phyloP scores from a whole-genome alignment of 495 filamentous ascomycete genomes.

The Entonaema liquescens region DNA sequence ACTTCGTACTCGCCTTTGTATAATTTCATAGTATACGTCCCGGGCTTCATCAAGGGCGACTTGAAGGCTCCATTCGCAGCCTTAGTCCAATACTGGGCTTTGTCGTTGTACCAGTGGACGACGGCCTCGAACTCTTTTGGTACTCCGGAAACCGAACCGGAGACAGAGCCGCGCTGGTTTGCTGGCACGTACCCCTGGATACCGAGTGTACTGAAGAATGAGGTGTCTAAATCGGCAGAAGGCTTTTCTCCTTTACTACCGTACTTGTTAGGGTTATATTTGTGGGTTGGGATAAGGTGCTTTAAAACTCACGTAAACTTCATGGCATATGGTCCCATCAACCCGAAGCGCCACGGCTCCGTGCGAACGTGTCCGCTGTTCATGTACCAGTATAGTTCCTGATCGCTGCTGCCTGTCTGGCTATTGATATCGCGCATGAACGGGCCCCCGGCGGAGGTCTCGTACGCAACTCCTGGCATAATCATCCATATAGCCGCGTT shows the following conservation, averaged over 20 bases:
- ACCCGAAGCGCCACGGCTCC: conserved; percentile 63
- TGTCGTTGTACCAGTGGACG: conserved; percentile 69
- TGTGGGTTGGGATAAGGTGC: conserved; percentile 37
- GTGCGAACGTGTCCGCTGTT: conserved; percentile 67
- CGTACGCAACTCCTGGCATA: conserved; percentile 51
- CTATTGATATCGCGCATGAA: conserved; percentile 69
- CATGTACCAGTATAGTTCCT: conserved; percentile 70
- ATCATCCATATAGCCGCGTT: conserved; percentile 57
- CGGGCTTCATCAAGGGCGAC: conserved; percentile 71
- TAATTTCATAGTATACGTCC: conserved; percentile 70
- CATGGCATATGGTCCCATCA: conserved; percentile 69
- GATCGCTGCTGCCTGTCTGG: conserved; percentile 63
- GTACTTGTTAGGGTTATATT: not conserved
- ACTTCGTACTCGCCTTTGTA: conserved; percentile 66
- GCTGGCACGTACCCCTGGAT: conserved; percentile 63
- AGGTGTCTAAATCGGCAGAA: conserved; percentile 57
- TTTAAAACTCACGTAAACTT: conserved; percentile 56
- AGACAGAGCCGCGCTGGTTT: conserved; percentile 62
- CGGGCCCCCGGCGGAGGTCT: conserved; percentile 58
- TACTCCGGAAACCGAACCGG: conserved; percentile 60
- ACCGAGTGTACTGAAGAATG: conserved; percentile 62
- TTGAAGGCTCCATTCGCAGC: conserved; percentile 61
- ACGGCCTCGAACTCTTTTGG: conserved; percentile 61
- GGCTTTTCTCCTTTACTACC: conserved; percentile 53
- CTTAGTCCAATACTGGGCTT: conserved; percentile 69